Base-by-base conservation (phyloP, 176 grass and related monocot species). In the Eragrostis curvula region DNA sequence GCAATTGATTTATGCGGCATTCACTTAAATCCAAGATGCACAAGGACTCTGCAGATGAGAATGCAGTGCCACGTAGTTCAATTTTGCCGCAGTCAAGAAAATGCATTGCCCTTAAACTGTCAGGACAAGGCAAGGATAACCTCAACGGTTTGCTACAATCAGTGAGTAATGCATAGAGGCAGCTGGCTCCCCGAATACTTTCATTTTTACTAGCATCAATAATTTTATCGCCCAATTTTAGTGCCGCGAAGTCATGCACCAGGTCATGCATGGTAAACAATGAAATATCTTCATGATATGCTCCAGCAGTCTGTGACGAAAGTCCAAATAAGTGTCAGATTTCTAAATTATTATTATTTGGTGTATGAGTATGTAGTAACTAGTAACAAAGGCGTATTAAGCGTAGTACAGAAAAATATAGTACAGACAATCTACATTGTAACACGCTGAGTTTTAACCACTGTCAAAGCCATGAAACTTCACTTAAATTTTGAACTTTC, bases 241-340 rank as follows among this genome's bases (percentile, higher is more conserved):
- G 63, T 60, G 3, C 18, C 36, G 80, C 67, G 2, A 83, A 69
- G 49, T 83, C 80, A 74, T 71, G 66, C 6, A 73, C 69, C 27
- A 83, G 15, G 47, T 83, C 50, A 71, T 83, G 80, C 68, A 83
- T 73, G 17, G 9, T 32, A 24, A 41, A 49, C 17, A 32, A 27
- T 53, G 74, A 15, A 61, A 30, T 40, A 61, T 59, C 47, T 60
- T 78, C 63, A 78, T 53, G 50, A 78, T 78, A 78, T 9, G 18
- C 47, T 78, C 13, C 29, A 66, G 63, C 39, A 29, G 44, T 52
- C 59, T 79, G 51, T 3, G 28, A 43, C 14, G 16, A 39, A 66
- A 17, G 30, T 16, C 63, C 30, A 66, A 66, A 66, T 14, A 3
- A 64, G 49, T 42, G 49, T 47, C 12, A 78, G 44, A 12, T 39